Evolutionary conservation across 2,329 filamentous ascomycete genomes (phyloP).

Genomic region (Aspergillus neoniger): DNA sequence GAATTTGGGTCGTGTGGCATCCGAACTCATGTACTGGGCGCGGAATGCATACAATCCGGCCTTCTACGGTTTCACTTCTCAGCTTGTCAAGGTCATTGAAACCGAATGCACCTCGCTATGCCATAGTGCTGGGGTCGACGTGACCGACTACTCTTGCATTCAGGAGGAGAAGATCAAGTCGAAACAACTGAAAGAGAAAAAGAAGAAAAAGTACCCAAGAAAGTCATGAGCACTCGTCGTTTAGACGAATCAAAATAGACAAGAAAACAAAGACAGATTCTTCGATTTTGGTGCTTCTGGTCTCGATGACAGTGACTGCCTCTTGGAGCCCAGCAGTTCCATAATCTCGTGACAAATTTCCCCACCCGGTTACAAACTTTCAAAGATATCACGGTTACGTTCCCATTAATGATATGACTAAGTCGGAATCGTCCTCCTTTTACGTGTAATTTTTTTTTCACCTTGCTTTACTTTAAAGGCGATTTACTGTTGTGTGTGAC

Average conservation of each 20-base stretch:
- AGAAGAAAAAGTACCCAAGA: constrained; percentile 25
- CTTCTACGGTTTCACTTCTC: constrained; percentile 44
- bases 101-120: constrained; percentile 41
- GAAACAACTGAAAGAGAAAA: constrained; percentile 23
- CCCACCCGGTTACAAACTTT: neutral
- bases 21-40: constrained; percentile 47
- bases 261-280: neutral
- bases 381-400: constrained; percentile 9
- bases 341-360: neutral
- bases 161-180: constrained; percentile 27
- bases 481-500: neutral
- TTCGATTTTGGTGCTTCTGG: neutral
- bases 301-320: constrained; percentile 1
- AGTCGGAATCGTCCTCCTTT: neutral
- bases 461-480: neutral
- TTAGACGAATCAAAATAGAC: neutral
- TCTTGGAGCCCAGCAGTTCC: constrained; percentile 7
- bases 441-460: neutral
- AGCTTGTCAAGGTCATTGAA: constrained; percentile 41
- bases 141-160: constrained; percentile 32
- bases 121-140: constrained; percentile 37
- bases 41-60: constrained; percentile 47
- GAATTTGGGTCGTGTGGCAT: constrained; percentile 41
- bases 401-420: constrained; percentile 6
- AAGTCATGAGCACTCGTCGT: constrained; percentile 11